These are phyloP conservation scores for Colletotrichum spaethianum DNA, from an alignment of 2,329 filamentous ascomycete genomes.

Conservation along the genomic window DNA sequence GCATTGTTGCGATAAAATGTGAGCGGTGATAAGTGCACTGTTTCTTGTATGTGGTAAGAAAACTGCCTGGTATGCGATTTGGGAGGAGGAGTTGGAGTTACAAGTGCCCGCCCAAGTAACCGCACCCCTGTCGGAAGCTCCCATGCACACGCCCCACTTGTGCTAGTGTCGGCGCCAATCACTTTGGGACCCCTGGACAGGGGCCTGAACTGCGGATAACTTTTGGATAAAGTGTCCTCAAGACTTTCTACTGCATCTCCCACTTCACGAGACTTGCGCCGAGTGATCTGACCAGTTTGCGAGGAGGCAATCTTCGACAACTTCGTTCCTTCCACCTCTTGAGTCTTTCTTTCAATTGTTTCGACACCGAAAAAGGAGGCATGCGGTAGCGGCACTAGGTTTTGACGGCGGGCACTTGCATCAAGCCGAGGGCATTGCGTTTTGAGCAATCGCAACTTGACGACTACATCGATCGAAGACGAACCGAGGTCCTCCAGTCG, in stretches of 20 bases:
- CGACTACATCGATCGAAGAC: not conserved
- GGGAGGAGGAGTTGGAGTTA: not conserved
- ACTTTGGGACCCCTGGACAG: slow-evolving; percentile 35
- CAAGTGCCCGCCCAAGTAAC: not conserved
- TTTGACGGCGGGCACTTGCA: slow-evolving; percentile 39
- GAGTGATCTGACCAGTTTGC: slow-evolving; percentile 29
- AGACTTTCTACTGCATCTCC: slow-evolving; percentile 16
- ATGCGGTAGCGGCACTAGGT: slow-evolving; percentile 29
- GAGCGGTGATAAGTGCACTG: too few species aligned
- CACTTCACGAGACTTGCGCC: slow-evolving; percentile 37
- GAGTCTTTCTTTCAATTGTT: not conserved
- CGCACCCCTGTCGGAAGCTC: slow-evolving; percentile 27
- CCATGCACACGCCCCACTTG: slow-evolving; percentile 31
- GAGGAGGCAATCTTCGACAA: slow-evolving; percentile 19
- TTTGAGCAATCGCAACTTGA: slow-evolving; percentile 18
- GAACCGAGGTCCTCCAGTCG: not conserved
- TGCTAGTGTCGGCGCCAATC: slow-evolving; percentile 39
- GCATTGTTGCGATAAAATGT: too few species aligned
- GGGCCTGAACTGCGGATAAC: slow-evolving; percentile 38
- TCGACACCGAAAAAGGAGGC: slow-evolving; percentile 14
- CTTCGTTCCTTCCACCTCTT: not conserved
- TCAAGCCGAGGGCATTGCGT: slow-evolving; percentile 23
- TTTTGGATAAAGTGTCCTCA: slow-evolving; percentile 44
- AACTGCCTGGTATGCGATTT: not conserved
- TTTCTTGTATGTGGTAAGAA: not conserved